These are phyloP conservation scores for Cryptococcus sp. DNA, from an alignment of 1,284 basidiomycete genomes.

Conservation along the genomic window DNA sequence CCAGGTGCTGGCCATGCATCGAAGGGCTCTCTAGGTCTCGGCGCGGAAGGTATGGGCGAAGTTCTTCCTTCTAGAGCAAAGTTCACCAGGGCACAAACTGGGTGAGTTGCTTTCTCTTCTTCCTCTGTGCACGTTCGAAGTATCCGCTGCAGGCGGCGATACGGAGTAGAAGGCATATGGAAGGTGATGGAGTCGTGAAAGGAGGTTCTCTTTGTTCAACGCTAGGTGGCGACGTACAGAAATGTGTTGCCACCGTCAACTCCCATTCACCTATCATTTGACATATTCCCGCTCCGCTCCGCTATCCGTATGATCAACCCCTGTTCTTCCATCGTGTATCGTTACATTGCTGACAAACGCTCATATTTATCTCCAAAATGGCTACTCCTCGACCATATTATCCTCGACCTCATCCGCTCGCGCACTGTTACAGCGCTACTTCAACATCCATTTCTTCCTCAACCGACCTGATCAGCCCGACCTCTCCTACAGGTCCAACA, in stretches of 20 bases:
- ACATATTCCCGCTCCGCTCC: too few species aligned
- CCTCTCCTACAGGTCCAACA: slow-evolving; percentile 2
- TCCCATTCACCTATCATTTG: too few species aligned
- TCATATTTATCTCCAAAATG: too few species aligned
- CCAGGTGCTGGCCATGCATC: slow-evolving; percentile 14
- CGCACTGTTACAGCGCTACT: slow-evolving; percentile 24
- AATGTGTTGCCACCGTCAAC: too few species aligned
- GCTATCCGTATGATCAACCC: too few species aligned
- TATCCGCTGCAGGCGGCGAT: background rate
- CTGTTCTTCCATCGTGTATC: too few species aligned
- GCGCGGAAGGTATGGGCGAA: slow-evolving; percentile 19
- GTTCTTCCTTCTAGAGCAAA: slow-evolving; percentile 29
- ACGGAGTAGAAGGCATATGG: background rate
- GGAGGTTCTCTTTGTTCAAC: too few species aligned
- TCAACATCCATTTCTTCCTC: slow-evolving; percentile 27
- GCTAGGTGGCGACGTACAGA: too few species aligned
- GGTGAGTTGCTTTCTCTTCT: slow-evolving; percentile 23
- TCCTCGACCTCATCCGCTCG: slow-evolving; percentile 6
- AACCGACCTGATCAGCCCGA: slow-evolving; percentile 23
- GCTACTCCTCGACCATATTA: slow-evolving; percentile 4
- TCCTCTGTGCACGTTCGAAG: too few species aligned
- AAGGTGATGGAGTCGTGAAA: background rate
- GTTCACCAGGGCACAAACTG: slow-evolving; percentile 29
- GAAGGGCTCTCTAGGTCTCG: slow-evolving; percentile 6
- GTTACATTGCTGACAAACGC: too few species aligned